Conservation (phyloP, 1,284 basidiomycete genomes). For the Moniliophthora roreri region DNA sequence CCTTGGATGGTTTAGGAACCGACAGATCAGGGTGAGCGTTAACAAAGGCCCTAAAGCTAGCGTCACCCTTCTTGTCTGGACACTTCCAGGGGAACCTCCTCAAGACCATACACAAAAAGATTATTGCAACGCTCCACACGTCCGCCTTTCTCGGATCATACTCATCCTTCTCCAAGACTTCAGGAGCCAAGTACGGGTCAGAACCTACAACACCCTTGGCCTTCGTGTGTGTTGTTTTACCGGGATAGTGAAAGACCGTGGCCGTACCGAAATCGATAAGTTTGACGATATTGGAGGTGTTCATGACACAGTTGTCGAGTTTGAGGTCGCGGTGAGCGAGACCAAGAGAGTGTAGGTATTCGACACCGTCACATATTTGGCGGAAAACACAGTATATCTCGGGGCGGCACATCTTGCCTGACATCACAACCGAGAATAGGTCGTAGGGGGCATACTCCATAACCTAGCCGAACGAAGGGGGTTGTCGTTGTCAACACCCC, state of each 20-base stretch:
- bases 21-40: constrained; percentile 89
- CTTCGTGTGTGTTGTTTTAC: constrained; percentile 66
- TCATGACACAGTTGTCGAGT: constrained; percentile 99
- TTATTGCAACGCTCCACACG: constrained; percentile 98
- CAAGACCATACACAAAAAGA: constrained; percentile 99
- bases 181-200: constrained; percentile 97
- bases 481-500: background rate
- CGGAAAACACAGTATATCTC: constrained; percentile 99
- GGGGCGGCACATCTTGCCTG: constrained; percentile 95
- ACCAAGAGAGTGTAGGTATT: constrained; percentile 87
- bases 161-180: constrained; percentile 75
- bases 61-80: constrained; percentile 92
- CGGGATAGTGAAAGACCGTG: constrained; percentile 98
- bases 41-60: constrained; percentile 90
- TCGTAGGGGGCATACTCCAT: constrained; percentile 99
- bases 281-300: constrained; percentile 90
- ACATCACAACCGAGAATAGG: constrained; percentile 99
- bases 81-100: constrained; percentile 99
- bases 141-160: constrained; percentile 98
- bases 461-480: constrained; percentile 53
- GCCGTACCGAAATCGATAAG: constrained; percentile 99
- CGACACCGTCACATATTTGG: constrained; percentile 97
- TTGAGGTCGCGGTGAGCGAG: constrained; percentile 98
- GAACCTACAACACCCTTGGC: constrained; percentile 95
- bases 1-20: constrained; percentile 21